Evolutionary conservation across 805 yeast species (phyloP), one percentile per base, ranked within the genome.

Genomic region (Candida coleopterorum): DNA sequence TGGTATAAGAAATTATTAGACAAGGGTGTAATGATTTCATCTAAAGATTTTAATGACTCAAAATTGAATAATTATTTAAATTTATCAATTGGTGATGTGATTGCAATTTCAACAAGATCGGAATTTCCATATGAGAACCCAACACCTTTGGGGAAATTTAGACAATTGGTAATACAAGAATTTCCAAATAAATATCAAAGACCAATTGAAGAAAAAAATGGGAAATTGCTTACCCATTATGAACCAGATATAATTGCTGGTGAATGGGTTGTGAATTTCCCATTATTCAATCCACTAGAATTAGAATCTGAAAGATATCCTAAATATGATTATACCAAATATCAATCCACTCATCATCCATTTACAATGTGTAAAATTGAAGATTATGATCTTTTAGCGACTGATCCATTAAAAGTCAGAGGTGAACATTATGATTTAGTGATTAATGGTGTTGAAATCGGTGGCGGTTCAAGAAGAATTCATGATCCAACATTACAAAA

Each of bases 401-500:
- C 64, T 0, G 66, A 70, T 14, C 94, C 94, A 4, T 58, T 85
- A 18, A 55, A 62, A 26, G 87, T 82, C 2, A 70, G 76, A 25
- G 98, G 97, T 9, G 94, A 85, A 50, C 98, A 93, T 58, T 93
- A 88, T 56, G 99, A 93, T 55, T 61, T 93, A 11, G 98, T 93
- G 1, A 65, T 93, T 25, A 90, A 90, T 51, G 99, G 98, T 2
- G 86, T 85, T 6, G 99, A 93, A 55, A 73, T 89, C 2, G 99
- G 99, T 18, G 99, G 99, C 14, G 99, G 99, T 0, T 86, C 96
- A 5, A 72, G 95, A 44, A 86, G 98, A 76, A 75, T 93, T 14
- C 98, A 93, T 53, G 96, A 88, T 53, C 71, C 93, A 0, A 68
- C 64, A 9, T 64, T 93, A 20, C 99, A 93, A 58, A 69, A 72